These are phyloP conservation scores for Chlorella sorokiniana DNA, from an alignment of 139 green algal genomes.

Conservation along the genomic window DNA sequence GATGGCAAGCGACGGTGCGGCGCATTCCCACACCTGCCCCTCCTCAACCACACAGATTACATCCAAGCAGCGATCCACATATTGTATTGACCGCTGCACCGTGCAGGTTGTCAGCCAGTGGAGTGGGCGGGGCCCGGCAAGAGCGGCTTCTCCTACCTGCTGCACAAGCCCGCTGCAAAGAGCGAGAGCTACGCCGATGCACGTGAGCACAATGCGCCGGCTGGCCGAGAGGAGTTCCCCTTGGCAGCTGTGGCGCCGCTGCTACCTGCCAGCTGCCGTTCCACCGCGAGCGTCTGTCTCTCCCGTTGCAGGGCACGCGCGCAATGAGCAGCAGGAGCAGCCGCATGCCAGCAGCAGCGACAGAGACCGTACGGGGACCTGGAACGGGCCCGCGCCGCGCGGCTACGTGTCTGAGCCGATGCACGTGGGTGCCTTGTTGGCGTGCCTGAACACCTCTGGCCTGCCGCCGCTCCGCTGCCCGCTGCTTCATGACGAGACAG, in stretches of 20 bases:
- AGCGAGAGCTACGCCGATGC: slow-evolving; percentile 62
- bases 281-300: not conserved
- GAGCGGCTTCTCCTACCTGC: slow-evolving; percentile 73
- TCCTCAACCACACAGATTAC: not conserved
- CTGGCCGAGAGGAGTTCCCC: not conserved
- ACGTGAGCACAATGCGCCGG: slow-evolving; percentile 5
- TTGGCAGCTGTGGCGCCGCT: not conserved
- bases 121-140: slow-evolving; percentile 56
- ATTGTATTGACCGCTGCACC: not conserved
- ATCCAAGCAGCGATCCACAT: not conserved
- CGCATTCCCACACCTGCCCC: not conserved
- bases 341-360: not conserved
- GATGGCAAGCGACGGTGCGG: not conserved
- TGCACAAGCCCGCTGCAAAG: slow-evolving; percentile 58
- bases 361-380: slow-evolving; percentile 66
- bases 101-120: slow-evolving; percentile 64
- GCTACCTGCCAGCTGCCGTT: not conserved
- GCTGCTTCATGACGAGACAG: not conserved
- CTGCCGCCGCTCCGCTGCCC: no score
- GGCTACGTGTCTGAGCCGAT: slow-evolving; percentile 40
- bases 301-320: not conserved
- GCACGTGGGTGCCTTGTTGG: slow-evolving; percentile 34
- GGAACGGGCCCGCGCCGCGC: slow-evolving; percentile 79
- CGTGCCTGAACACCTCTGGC: no score
- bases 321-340: not conserved